Percentiles rank a stretch among this genome's conserved stretches.
Conservation (phyloP, 2,329 filamentous ascomycete species). For the Aspergillus sp. region DNA sequence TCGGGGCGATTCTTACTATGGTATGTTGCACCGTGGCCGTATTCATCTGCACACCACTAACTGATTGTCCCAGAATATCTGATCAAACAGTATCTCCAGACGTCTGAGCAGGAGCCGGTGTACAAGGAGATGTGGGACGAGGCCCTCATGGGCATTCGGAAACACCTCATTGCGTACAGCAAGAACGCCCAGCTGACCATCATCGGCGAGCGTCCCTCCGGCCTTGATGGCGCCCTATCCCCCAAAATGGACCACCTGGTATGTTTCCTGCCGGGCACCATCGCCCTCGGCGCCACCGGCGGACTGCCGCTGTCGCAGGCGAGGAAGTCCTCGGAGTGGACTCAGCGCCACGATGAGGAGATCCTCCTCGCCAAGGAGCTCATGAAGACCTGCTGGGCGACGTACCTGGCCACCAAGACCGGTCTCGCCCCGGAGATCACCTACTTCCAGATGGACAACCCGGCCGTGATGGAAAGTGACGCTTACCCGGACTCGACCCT, state of each 20-base stretch:
- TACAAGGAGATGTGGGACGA: constrained; percentile 95
- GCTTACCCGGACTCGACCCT: constrained; percentile 33
- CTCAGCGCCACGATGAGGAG: constrained; percentile 76
- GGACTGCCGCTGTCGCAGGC: constrained; percentile 75
- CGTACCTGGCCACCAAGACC: constrained; percentile 87
- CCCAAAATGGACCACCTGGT: constrained; percentile 98
- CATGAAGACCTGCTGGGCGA: constrained; percentile 97
- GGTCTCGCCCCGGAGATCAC: constrained; percentile 94
- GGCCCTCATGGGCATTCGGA: constrained; percentile 78
- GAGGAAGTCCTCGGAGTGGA: constrained; percentile 70
- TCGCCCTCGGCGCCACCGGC: constrained; percentile 81
- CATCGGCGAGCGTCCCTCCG: constrained; percentile 78
- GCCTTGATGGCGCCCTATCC: constrained; percentile 63
- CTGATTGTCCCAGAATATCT: constrained; percentile 67
- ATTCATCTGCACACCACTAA: not conserved
- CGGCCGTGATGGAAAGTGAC: constrained; percentile 55
- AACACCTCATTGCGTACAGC: constrained; percentile 89
- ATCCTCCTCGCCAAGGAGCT: constrained; percentile 85
- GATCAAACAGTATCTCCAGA: constrained; percentile 97
- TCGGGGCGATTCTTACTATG: constrained; percentile 94
- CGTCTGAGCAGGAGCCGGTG: constrained; percentile 76
- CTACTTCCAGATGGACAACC: constrained; percentile 75
- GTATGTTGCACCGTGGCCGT: constrained; percentile 27
- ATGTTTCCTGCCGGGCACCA: constrained; percentile 96
- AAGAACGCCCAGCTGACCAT: constrained; percentile 79